Evolutionary conservation across 768 basidiomycete genomes (phyloP).

Genomic region (Candolleomyces eurysporus): DNA sequence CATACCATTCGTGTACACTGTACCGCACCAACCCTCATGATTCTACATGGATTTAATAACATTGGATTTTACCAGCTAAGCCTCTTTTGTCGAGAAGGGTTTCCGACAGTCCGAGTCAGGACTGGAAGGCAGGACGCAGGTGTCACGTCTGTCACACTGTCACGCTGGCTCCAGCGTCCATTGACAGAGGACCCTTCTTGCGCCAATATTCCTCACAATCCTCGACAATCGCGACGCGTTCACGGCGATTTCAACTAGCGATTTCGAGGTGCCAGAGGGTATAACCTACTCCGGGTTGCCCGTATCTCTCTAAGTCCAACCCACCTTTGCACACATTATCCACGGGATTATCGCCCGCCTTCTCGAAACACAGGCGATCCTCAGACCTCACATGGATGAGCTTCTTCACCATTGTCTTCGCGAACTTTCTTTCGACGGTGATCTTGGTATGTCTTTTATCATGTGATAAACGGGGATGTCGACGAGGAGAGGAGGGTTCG

Average conservation of each 20-base stretch:
- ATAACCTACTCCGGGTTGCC: no score
- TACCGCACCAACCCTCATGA: neutral
- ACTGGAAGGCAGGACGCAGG: no score
- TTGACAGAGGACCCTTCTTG: neutral
- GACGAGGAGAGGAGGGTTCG: constrained; percentile 9
- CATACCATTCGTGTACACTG: constrained; percentile 5
- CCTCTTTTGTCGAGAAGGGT: no score
- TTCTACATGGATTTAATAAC: constrained; percentile 1
- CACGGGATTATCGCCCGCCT: no score
- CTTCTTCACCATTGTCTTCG: constrained; percentile 81
- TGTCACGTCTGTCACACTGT: neutral
- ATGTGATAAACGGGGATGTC: constrained; percentile 23
- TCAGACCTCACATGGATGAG: constrained; percentile 62
- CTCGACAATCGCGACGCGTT: neutral
- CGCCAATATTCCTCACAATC: neutral
- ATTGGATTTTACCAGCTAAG: neutral
- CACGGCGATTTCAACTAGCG: no score
- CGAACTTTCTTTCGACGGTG: constrained; percentile 88
- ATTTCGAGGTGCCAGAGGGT: no score
- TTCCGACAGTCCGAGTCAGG: no score
- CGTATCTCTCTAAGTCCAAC: no score
- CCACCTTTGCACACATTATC: no score
- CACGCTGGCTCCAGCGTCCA: neutral
- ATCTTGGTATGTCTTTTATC: constrained; percentile 65
- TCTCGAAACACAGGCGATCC: neutral